Base-by-base conservation (phyloP, 2,329 filamentous ascomycete genomes). In the Huntiella abstrusa region DNA sequence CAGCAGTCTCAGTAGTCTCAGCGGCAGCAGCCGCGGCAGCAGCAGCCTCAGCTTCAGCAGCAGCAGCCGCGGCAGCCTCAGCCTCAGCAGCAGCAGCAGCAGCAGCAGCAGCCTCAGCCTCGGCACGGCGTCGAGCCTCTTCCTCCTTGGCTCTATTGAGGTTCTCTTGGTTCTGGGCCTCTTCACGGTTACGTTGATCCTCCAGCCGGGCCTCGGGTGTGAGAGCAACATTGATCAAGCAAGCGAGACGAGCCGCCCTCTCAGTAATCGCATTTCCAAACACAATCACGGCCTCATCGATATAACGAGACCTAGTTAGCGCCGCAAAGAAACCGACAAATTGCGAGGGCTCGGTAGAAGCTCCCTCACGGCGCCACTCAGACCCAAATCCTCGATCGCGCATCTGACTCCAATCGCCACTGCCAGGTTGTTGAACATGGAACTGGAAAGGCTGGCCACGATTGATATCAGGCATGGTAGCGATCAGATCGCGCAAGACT, bases 251-350 rank as follows among this genome's bases (percentile, higher is more conserved):
- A 50, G 73, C 68, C 2, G 77, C 72, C 57, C 82, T 82, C 42
- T 94, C 86, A 3, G 73, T 58, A 45, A 51, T 48, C 42, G 79
- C 72, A 42, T 64, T 68, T 16, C 67, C 62, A 19, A 91, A 96
- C 1, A 96, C 70, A 59, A 98, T 77, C 52, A 80, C 78, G 6
- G 86, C 80, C 60, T 96, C 92, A 57, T 95, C 85, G 57, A 83
- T 75, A 80, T 92, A 98, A 51, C 91, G 79, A 45, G 72, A 70
- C 47, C 71, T 67, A 1, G 91, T 96, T 6, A 74, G 69, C 34
- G 76, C 73, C 6, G 84, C 69, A 15, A 70, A 65, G 59, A 96
- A 96, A 2, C 76, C 67, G 19, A 87, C 78, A 10, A 84, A 80
- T 54, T 82, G 79, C n/a, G 74, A 68, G 10, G 80, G 80, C 48